Evolutionary conservation across 257 asterid genomes (phyloP), one percentile per base, ranked within the genome.

Genomic region (Plectranthus barbatus): DNA sequence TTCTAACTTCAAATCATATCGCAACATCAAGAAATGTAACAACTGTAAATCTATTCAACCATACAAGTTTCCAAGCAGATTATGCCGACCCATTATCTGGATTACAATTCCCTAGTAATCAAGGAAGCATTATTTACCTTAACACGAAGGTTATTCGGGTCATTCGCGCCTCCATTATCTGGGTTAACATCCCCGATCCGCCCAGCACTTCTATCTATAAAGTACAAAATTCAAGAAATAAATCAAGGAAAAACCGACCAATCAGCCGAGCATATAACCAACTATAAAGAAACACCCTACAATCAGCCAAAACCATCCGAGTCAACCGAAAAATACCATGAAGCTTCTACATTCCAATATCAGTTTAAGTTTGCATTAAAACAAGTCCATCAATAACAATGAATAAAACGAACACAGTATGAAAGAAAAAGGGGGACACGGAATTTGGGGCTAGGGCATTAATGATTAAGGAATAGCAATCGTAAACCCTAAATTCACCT

Each of bases 401-500:
- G 19, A 44, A 64, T 4, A 19, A 26, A 74, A 44, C 37, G 8
- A 46, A 24, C 46, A 14, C 45, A 52, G 50, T 29, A 17, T 26
- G 7, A n/a, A 29, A 8, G 19, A 24, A 47, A 20, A 55, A 17
- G 10, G 31, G 33, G 54, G 10, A 6, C 39, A 31, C 33, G 37
- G 10, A 24, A 62, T 42, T 42, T 11, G 37, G 45, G 61, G 51
- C n/a, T 66, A 11, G 14, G 26, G 49, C 55, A 51, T 29, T 12
- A 66, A 11, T 3, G 4, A 31, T 8, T 10, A 17, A 24, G 48
- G 45, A 29, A 14, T 1, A 13, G 39, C 4, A 56, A 50, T 57
- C 24, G 70, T 50, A 72, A 72, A 72, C 72, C 79, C 66, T 50
- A 66, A 45, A 75, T 60, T 76, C 75, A 86, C 97, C 97, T 69